phyloP scores from a whole-genome alignment of 139 green algal species.

The Ettlia oleoabundans region DNA sequence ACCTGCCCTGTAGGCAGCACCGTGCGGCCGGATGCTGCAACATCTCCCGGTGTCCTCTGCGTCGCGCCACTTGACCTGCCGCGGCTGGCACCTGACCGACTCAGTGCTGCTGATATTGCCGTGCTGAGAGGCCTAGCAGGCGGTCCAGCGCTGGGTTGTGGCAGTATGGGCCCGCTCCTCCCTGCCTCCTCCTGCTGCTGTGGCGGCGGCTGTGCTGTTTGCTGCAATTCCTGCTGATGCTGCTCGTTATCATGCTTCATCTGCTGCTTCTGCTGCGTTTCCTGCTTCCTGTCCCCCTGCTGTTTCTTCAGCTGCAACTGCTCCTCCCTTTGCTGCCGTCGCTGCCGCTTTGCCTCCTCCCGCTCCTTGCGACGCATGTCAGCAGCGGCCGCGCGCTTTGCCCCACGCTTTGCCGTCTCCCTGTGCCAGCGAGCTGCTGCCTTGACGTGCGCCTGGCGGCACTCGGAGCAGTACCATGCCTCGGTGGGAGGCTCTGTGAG shows the following conservation, averaged over 20 bases:
- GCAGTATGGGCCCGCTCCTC: too few relatives aligned
- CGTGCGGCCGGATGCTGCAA: not conserved
- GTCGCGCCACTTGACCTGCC: not conserved
- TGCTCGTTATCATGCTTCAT: too few relatives aligned
- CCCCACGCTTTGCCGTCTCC: not conserved
- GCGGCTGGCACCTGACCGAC: not conserved
- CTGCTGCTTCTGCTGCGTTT: not conserved
- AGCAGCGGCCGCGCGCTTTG: not conserved
- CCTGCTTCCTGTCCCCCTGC: too few relatives aligned
- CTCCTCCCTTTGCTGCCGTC: not conserved
- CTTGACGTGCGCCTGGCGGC: not conserved
- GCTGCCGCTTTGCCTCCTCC: not conserved
- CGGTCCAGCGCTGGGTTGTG: too few relatives aligned
- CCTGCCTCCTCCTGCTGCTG: too few relatives aligned
- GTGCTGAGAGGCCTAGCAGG: too few relatives aligned
- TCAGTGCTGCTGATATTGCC: too few relatives aligned
- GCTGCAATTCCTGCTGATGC: too few relatives aligned
- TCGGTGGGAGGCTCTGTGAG: conserved; percentile 17
- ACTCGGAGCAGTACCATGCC: conserved; percentile 25
- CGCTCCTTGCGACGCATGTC: not conserved
- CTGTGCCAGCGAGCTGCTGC: not conserved
- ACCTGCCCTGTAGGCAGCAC: not conserved
- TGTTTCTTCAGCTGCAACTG: too few relatives aligned
- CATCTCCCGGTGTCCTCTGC: not conserved
- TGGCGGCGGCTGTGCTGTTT: too few relatives aligned